Evolutionary conservation across 2,329 filamentous ascomycete genomes (phyloP).

Genomic region (Fusarium sacchari): DNA sequence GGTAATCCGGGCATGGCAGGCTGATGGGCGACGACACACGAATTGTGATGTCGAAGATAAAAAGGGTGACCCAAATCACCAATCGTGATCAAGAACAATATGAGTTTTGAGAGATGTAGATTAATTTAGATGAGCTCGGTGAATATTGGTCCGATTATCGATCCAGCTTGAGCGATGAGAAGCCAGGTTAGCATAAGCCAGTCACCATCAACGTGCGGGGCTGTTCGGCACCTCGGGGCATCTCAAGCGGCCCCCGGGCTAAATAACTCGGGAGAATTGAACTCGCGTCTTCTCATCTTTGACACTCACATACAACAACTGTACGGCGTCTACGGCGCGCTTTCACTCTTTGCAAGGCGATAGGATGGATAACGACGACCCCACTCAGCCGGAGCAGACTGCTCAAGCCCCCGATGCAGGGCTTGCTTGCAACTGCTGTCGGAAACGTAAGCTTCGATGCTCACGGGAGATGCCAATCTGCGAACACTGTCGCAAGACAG

Average conservation of each 20-base stretch:
- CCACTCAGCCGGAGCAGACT: neutral
- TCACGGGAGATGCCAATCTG: slow-evolving; percentile 31
- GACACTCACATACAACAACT: neutral
- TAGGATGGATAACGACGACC: neutral
- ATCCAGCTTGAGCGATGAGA: neutral
- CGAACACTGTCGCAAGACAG: slow-evolving; percentile 24
- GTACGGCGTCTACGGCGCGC: no score
- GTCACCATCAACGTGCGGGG: neutral
- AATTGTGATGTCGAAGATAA: neutral
- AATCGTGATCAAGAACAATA: neutral
- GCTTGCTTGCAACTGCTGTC: slow-evolving; percentile 28
- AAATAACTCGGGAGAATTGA: neutral
- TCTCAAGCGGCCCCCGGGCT: neutral
- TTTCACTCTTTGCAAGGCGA: neutral
- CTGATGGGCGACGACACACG: neutral
- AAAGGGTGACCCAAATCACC: neutral
- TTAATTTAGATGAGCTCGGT: neutral
- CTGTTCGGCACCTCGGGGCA: neutral
- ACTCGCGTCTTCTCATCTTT: neutral
- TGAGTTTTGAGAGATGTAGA: neutral
- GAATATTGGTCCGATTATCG: neutral
- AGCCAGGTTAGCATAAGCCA: neutral
- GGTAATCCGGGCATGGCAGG: slow-evolving; percentile 48
- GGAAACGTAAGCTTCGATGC: slow-evolving; percentile 30
- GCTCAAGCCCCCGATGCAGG: slow-evolving; percentile 1